A percentile compares a stretch with the other conserved stretches of the same genome.
phyloP scores from a whole-genome alignment of 495 filamentous ascomycete species.

The Physcia stellaris region DNA sequence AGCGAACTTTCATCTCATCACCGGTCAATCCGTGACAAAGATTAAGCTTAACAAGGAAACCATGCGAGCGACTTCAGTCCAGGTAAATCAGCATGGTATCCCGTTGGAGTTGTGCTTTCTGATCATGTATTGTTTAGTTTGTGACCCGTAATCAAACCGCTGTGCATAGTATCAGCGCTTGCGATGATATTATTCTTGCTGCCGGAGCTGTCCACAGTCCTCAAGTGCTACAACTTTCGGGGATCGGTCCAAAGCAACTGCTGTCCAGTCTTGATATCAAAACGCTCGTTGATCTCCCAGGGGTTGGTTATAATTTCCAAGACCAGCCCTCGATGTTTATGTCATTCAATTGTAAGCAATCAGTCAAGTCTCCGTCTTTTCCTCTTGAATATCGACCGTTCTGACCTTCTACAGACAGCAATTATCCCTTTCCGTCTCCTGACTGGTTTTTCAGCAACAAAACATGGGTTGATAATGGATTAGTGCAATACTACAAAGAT shows the following conservation, averaged over 20 bases:
- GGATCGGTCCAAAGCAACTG: slow-evolving; percentile 29
- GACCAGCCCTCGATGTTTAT: slow-evolving; percentile 27
- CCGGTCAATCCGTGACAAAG: slow-evolving; percentile 16
- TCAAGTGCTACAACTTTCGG: slow-evolving; percentile 36
- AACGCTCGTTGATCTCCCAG: slow-evolving; percentile 30
- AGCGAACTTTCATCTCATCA: slow-evolving; percentile 21
- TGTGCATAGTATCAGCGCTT: too few species aligned
- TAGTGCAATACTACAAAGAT: slow-evolving; percentile 20
- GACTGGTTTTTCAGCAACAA: slow-evolving; percentile 11
- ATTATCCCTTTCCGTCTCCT: slow-evolving; percentile 9
- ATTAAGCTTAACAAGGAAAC: slow-evolving; percentile 13
- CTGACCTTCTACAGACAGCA: slow-evolving; percentile 14
- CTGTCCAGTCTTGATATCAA: slow-evolving; percentile 25
- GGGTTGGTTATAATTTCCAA: slow-evolving; percentile 37
- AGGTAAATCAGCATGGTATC: too few species aligned
- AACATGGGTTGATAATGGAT: slow-evolving; percentile 17
- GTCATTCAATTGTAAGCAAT: slow-evolving; percentile 7
- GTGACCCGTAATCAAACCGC: too few species aligned
- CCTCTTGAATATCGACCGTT: slow-evolving; percentile 2
- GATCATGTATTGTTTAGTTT: too few species aligned
- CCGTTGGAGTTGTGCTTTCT: too few species aligned
- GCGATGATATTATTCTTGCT: slow-evolving; percentile 41
- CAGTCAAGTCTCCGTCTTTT: too few species aligned
- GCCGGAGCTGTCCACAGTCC: slow-evolving; percentile 42
- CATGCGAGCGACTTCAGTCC: slow-evolving; percentile 8